Conservation (phyloP, 208 protist genomes). For the Naegleria fowleri region DNA sequence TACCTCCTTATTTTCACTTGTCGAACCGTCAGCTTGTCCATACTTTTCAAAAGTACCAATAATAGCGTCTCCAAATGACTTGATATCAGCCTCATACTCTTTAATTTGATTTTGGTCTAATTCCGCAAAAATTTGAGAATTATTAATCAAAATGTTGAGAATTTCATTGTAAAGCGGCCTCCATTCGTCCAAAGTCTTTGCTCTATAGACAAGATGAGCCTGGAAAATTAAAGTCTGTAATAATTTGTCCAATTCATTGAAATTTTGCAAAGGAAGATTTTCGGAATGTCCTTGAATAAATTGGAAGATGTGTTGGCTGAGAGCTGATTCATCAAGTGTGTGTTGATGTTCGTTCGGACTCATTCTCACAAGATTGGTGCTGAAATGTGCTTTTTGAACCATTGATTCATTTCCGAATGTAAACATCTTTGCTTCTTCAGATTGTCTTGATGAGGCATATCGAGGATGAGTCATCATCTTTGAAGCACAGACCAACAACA, state of each 20-base stretch:
- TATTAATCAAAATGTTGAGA: not conserved
- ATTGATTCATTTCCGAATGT: no score
- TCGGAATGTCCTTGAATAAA: not conserved
- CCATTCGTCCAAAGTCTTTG: not conserved
- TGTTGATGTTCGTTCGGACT: not conserved
- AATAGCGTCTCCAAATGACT: not conserved
- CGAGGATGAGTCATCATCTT: no score
- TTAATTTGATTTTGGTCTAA: not conserved
- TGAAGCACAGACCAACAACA: no score
- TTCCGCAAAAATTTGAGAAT: not conserved
- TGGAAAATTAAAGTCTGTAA: not conserved
- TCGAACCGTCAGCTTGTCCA: not conserved
- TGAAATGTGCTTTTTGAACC: no score
- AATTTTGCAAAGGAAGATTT: not conserved
- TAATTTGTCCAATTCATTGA: not conserved
- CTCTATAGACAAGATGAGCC: not conserved
- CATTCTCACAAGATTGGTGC: not conserved
- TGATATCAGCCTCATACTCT: not conserved
- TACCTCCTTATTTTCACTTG: not conserved
- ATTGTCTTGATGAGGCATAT: no score
- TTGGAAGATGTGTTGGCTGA: not conserved
- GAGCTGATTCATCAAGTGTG: not conserved
- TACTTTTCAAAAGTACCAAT: not conserved
- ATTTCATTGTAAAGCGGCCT: not conserved
- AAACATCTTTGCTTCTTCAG: no score